Evolutionary conservation across 352 stramenopile species (phyloP), one percentile per base, ranked within the genome.

Genomic region (Phytophthora sp.): DNA sequence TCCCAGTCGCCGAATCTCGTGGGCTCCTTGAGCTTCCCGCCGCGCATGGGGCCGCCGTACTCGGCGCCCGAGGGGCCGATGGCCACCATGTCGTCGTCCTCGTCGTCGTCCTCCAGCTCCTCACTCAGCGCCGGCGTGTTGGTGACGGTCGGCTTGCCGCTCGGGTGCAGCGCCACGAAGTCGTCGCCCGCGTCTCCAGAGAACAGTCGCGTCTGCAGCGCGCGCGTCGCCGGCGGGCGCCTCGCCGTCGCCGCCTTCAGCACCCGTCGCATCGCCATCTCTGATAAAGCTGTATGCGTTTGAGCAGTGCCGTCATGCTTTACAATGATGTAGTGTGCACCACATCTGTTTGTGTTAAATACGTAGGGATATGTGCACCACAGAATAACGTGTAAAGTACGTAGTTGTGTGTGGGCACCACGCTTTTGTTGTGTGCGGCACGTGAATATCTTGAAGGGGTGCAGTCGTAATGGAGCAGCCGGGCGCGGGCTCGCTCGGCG

Each of bases 1-100:
- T 99, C 97, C 97, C 97, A 99, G 76, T 99, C 97, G 39, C 97
- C 97, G 74, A 97, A 99, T 28, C 97, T 83, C 41, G 97, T 99
- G 20, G 97, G 97, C 71, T 99, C 97, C 46, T 92, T 88, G 35
- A 98, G 84, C 67, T 90, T 85, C 46, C 97, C 97, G 37, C 97
- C 96, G 48, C 94, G 79, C 56, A 86, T 89, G 4, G 97, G 97
- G 3, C 97, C 97, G 56, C 96, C 96, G 72, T 96, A 99, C 78
- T 99, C 97, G 5, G 66, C 68, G 18, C 91, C 87, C 23, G 82
- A 77, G 5, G 96, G 93, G 11, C 96, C 94, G 5, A 94, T 69
- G 17, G 94, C 89, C 59, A 99, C 94, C 76, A 98, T 98, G 59
- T 99, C 91, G 61, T 98, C 96, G 70, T 91, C 83, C 37, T 97